Conservation (phyloP, 768 basidiomycete species). For the Boletus tomentosulus region DNA sequence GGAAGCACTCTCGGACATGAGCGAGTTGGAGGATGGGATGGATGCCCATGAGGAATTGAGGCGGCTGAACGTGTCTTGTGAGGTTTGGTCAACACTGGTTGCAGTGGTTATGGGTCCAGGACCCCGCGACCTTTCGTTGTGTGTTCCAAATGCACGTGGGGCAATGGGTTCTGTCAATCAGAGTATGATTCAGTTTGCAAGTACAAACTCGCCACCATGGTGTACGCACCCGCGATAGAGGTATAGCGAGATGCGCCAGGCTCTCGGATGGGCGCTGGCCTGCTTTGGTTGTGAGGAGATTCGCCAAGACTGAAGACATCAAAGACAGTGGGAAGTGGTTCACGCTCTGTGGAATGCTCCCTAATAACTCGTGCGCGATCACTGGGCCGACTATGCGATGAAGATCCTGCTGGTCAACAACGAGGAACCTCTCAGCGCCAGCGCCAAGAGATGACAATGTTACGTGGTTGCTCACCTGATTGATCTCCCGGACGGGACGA, state of each 20-base stretch:
- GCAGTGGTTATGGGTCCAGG: constrained; percentile 8
- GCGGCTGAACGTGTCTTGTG: constrained; percentile 17
- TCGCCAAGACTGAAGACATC: constrained; percentile 27
- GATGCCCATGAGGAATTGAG: constrained; percentile 28
- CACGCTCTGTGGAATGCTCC: constrained; percentile 20
- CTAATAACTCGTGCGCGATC: constrained; percentile 19
- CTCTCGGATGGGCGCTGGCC: constrained; percentile 10
- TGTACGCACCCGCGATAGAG: constrained; percentile 12
- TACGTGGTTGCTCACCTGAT: constrained; percentile 10
- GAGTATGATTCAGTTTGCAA: constrained; percentile 1
- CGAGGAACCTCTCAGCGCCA: not conserved
- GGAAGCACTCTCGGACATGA: constrained; percentile 42
- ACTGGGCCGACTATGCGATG: constrained; percentile 3
- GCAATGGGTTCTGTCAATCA: constrained; percentile 14
- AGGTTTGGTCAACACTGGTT: constrained; percentile 1
- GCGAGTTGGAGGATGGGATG: constrained; percentile 35
- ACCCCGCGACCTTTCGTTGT: constrained; percentile 14
- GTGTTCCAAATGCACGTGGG: constrained; percentile 12
- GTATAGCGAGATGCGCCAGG: constrained; percentile 7
- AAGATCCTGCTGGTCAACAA: not conserved
- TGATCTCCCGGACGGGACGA: constrained; percentile 10
- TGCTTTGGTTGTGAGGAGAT: constrained; percentile 15
- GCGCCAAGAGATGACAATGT: not conserved
- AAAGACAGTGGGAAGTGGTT: constrained; percentile 24
- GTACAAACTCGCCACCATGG: not conserved